phyloP scores from a whole-genome alignment of 83 land plant species.

The Picea abies region DNA sequence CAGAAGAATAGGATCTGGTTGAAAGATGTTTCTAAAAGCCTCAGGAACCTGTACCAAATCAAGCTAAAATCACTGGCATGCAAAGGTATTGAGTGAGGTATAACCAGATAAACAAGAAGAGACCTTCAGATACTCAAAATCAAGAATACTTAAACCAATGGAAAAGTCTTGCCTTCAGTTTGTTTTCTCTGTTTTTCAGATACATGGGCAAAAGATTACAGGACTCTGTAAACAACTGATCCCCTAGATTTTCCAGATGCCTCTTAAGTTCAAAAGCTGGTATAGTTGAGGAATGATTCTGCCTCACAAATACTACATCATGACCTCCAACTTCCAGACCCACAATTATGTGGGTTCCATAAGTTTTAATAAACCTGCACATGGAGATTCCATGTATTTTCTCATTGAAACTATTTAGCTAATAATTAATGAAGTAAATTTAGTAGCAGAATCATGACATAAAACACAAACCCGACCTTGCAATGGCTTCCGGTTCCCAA shows the following conservation, averaged over 20 bases:
- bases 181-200: constrained; percentile 2
- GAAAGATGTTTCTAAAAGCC: constrained; percentile 55
- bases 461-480: constrained; percentile 36
- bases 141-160: not conserved
- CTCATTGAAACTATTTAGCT: not conserved
- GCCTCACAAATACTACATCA: constrained; percentile 67
- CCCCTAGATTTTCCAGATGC: constrained; percentile 61
- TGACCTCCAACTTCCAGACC: constrained; percentile 77
- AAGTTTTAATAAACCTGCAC: constrained; percentile 73
- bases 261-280: constrained; percentile 56
- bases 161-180: not conserved
- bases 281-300: constrained; percentile 65
- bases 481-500: constrained; percentile 62
- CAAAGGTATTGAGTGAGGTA: not conserved
- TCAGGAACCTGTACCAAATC: constrained; percentile 37
- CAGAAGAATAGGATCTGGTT: constrained; percentile 25
- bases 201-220: constrained; percentile 35
- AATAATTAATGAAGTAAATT: not conserved
- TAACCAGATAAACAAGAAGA: not conserved
- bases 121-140: not conserved
- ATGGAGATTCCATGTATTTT: not conserved
- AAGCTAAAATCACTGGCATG: not conserved
- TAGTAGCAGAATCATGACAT: not conserved
- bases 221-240: constrained; percentile 63
- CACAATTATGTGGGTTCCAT: constrained; percentile 81